phyloP scores from a whole-genome alignment of 2,329 filamentous ascomycete genomes.

The Ophiostoma ips region DNA sequence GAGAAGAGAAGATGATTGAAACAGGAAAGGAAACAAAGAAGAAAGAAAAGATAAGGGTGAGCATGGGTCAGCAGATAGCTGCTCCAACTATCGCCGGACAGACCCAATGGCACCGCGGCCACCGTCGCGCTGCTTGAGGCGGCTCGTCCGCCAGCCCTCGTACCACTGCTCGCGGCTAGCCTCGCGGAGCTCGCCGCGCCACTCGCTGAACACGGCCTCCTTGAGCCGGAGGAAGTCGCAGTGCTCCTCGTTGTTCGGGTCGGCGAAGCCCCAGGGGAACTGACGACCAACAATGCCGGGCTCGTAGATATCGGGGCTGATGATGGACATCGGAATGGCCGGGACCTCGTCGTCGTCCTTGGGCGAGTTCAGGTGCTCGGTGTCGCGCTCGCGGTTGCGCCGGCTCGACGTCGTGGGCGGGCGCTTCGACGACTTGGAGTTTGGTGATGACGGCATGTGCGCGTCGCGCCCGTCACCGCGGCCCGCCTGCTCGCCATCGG shows the following conservation, averaged over 20 bases:
- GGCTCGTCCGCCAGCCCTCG: conserved; percentile 77
- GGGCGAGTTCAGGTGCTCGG: conserved; percentile 25
- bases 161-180: conserved; percentile 89
- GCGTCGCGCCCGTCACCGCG: conserved; percentile 9
- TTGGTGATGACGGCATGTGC: conserved; percentile 4
- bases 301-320: conserved; percentile 87
- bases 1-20: neutral
- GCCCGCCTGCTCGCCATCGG: conserved; percentile 18
- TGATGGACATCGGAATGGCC: conserved; percentile 77
- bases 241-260: conserved; percentile 80
- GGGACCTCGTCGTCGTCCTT: conserved; percentile 43
- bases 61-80: neutral
- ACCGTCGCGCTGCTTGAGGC: conserved; percentile 42
- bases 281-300: conserved; percentile 65
- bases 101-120: conserved; percentile 16
- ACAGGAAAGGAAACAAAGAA: neutral
- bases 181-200: conserved; percentile 81
- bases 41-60: neutral
- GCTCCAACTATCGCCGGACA: conserved; percentile 21
- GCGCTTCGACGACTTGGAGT: conserved; percentile 28
- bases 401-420: conserved; percentile 32
- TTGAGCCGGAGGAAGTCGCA: conserved; percentile 89
- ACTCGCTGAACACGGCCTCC: conserved; percentile 85
- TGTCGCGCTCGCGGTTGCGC: conserved; percentile 33
- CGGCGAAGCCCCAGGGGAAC: conserved; percentile 94